Evolutionary conservation across 257 asterid species (phyloP).

Genomic region (Plectranthus barbatus): DNA sequence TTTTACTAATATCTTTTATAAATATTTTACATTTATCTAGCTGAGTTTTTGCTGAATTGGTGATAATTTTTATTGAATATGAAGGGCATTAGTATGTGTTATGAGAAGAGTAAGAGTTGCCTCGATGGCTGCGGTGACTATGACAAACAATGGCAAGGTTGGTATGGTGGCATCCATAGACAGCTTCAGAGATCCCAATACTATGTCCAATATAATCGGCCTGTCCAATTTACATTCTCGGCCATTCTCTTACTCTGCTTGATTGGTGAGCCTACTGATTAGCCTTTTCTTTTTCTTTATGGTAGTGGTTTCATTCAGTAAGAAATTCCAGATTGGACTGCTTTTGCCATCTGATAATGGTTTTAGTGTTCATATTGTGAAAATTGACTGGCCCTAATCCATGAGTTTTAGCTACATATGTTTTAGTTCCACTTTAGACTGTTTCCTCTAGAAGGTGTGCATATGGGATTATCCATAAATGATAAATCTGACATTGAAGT

Average conservation of each 20-base stretch:
- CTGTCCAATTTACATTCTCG: constrained; percentile 52
- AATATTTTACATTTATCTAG: not conserved
- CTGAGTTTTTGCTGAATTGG: not conserved
- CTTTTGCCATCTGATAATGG: not conserved
- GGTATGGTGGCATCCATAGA: constrained; percentile 77
- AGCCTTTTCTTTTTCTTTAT: not conserved
- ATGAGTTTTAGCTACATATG: not conserved
- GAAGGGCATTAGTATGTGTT: constrained; percentile 50
- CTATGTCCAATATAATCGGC: constrained; percentile 69
- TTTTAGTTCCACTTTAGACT: not conserved
- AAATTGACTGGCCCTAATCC: too few relatives aligned
- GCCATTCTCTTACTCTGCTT: constrained; percentile 46
- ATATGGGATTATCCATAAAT: not conserved
- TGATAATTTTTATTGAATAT: constrained; percentile 8
- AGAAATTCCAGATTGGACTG: not conserved
- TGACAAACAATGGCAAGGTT: constrained; percentile 64
- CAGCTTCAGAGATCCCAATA: constrained; percentile 90
- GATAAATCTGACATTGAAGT: not conserved
- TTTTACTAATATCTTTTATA: not conserved
- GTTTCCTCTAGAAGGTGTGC: not conserved
- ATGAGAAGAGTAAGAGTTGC: constrained; percentile 63
- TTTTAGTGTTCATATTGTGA: not conserved
- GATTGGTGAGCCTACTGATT: constrained; percentile 55
- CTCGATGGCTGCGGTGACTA: constrained; percentile 58
- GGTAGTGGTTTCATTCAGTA: not conserved